Evolutionary conservation across 805 yeast genomes (phyloP), one percentile per base, ranked within the genome.

Genomic region (Barnettozyma populi): DNA sequence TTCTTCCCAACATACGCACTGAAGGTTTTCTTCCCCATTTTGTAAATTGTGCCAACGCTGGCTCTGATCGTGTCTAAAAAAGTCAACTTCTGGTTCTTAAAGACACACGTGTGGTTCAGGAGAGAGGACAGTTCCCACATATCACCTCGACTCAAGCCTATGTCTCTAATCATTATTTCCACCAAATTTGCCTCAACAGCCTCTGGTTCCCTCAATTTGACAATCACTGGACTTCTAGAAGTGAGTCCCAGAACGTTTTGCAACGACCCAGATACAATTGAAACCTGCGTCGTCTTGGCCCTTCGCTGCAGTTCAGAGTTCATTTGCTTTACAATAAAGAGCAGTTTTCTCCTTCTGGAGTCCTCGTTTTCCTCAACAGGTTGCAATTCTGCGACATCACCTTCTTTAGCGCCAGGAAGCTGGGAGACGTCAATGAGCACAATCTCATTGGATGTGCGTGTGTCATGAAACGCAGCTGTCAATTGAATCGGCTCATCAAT

Each of bases 111-210:
- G 9, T 79, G 79, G 0, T 75, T 73, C 46, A 92, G 53, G 18
- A 72, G 59, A 1, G 86, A 73, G 0, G 95, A 79, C 13, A 92
- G 68, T 23, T 77, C 72, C 96, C 98, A 94, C 90, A 90, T 92
- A 57, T 89, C 94, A 51, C 95, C 96, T 54, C 99, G 71, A 4
- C 96, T 80, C 14, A 94, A 67, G 54, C 85, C 79, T 19, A 88
- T 72, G 57, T 94, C 97, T 57, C 82, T 87, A 45, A 89, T 76
- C 60, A 81, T 81, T 5, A 94, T 67, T 59, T 94, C 98, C 4
- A 90, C 78, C 2, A 88, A 75, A 57, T 94, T 97, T 1, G 90
- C 85, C 52, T 79, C 84, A n/a, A 77, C 83, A 1, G 71, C 64
- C 7, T 68, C 65, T 38, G 70, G 69, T 18, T 64, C 67, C 65